Evolutionary conservation across 192 early-diverging fungal genomes (phyloP), one percentile per base, ranked within the genome.

Genomic region (Dissophora globulifera): DNA sequence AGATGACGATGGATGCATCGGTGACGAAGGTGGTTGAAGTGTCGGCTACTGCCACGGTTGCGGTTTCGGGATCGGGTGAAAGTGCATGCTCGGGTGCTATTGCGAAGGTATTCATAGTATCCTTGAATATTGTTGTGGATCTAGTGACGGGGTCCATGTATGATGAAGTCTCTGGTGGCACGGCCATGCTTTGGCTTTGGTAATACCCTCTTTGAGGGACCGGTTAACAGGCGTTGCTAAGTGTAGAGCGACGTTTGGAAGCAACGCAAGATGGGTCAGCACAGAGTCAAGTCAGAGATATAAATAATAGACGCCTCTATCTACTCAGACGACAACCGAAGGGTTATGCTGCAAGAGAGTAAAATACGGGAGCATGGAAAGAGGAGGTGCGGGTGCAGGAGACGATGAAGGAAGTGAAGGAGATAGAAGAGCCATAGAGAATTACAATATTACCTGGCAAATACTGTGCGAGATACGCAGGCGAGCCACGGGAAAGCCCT

Each of bases 21-120:
- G 35, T 42, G 15, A 5, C 25, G 22, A 12, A 19, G 9, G 25
- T 43, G 15, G 41, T 19, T 42, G 50, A n/a, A 20, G 33, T 15
- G 15, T 11, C 56, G 12, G 47, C 7, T 50, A 32, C 20, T 3
- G 23, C 33, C 13, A n/a, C 45, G 38, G 17, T 40, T 27, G 41
- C 45, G 42, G 16, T 42, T 12, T 25, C 45, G 26, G 1, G 38
- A 27, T 58, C 17, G 7, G 29, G 1, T 19, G 46, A 19, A 52
- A 22, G 7, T 15, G 32, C 33, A 4, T 31, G 56, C 45, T 45
- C 45, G 11, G 22, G 35, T 45, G 29, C 38, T 17, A 53, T 33
- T 68, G 66, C 58, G 25, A 53, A 68, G 9, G 57, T 58, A 31
- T 68, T 58, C 66, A 68, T 53, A 50, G 57, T 68, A 45, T 68